Evolutionary conservation across 2,329 filamentous ascomycete genomes (phyloP), one percentile per base, ranked within the genome.

Genomic region (Sporothrix mexicana): DNA sequence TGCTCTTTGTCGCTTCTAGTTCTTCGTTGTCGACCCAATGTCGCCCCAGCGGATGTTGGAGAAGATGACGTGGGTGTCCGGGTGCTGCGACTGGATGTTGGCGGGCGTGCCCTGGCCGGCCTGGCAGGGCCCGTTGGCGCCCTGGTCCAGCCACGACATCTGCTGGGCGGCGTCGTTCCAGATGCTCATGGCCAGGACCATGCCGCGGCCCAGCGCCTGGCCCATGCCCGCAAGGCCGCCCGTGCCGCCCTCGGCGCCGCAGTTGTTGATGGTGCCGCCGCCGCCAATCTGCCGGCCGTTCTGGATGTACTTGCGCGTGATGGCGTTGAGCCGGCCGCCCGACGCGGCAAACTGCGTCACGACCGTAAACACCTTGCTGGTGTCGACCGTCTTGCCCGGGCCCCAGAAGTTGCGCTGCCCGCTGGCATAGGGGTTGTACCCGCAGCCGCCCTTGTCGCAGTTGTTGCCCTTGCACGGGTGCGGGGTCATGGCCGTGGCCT

Each of bases 71-170:
- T 79, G 79, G 59, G 84, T 78, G 74, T 80, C 78, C 3, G 84
- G 79, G 25, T 77, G 73, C 57, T 79, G 75, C 7, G 77, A 25
- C 77, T 85, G 81, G 62, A 87, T 80, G 9, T 81, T 80, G 8
- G 75, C 70, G 12, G 85, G 85, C 13, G 77, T 79, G 51, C 85
- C 85, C 43, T 83, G 83, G 61, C 77, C 79, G 13, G 30, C 30
- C 79, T 81, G 71, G 79, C 73, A 76, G 57, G 85, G 85, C 0
- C 86, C 85, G 8, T 83, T 77, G 43, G 77, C 80, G 2, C 81
- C 77, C 68, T 81, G 80, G 74, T 87, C 85, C 30, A 87, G 79
- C 85, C 85, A 87, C 30, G 82, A 80, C 85, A 87, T 87, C 69
- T 81, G 84, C 25, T 80, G 81, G 8, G 80, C 77, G 7, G 81